These are phyloP conservation scores for Cicer arietinum DNA, from an alignment of 306 rosid species.

Conservation along the genomic window DNA sequence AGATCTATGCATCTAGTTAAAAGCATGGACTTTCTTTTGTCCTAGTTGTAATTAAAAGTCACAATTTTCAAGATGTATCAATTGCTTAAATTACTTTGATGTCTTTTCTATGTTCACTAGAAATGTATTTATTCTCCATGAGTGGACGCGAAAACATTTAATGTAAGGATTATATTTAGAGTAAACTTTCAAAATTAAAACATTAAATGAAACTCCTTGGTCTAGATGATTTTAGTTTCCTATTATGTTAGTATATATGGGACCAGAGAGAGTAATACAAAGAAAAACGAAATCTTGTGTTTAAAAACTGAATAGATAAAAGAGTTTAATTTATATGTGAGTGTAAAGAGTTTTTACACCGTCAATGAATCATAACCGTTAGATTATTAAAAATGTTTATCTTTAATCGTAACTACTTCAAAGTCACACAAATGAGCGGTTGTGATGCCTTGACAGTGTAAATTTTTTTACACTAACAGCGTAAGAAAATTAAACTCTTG, in stretches of 20 bases:
- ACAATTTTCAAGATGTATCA: not conserved
- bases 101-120: not conserved
- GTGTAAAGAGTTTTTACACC: too few species aligned
- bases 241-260: not conserved
- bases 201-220: not conserved
- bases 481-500: too few species aligned
- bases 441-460: too few species aligned
- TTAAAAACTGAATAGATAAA: not conserved
- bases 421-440: too few species aligned
- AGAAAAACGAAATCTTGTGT: not conserved
- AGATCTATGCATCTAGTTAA: constrained; percentile 21
- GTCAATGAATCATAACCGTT: too few species aligned
- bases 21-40: not conserved
- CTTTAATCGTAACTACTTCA: too few species aligned
- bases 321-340: too few species aligned
- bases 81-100: constrained; percentile 1
- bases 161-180: constrained; percentile 4
- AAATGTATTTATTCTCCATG: constrained; percentile 1
- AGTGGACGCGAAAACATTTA: not conserved
- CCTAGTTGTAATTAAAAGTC: not conserved
- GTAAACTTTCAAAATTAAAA: not conserved
- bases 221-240: not conserved
- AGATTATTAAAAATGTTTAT: too few species aligned
- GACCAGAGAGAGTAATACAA: not conserved
- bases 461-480: too few species aligned